Evolutionary conservation across 495 filamentous ascomycete genomes (phyloP).

Genomic region (Usnea hakonensis): DNA sequence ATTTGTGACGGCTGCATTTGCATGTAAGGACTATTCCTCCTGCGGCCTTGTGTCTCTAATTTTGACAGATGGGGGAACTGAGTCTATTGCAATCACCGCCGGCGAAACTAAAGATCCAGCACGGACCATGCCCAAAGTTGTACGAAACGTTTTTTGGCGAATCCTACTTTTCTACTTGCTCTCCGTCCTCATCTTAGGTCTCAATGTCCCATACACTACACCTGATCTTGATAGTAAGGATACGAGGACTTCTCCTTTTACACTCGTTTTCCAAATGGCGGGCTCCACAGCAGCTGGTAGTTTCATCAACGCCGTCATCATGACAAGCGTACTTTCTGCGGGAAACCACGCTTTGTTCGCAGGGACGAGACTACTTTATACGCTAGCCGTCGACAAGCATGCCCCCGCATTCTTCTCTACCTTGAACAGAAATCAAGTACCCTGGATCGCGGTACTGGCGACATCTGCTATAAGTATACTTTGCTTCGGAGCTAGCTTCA

Average conservation of each 20-base stretch:
- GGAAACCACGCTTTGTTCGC: constrained; percentile 50
- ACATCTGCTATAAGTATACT: constrained; percentile 49
- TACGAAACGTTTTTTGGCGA: constrained; percentile 48
- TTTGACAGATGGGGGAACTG: constrained; percentile 42
- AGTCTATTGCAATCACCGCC: constrained; percentile 50
- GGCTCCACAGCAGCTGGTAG: constrained; percentile 43
- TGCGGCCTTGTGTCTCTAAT: constrained; percentile 10
- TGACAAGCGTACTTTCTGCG: constrained; percentile 47
- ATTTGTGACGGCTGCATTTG: constrained; percentile 47
- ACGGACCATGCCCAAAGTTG: constrained; percentile 41
- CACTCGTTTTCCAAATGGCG: constrained; percentile 44
- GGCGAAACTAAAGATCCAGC: constrained; percentile 46
- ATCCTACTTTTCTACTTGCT: constrained; percentile 47
- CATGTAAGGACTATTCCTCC: constrained; percentile 29
- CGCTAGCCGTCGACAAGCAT: constrained; percentile 40
- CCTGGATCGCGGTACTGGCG: constrained; percentile 51
- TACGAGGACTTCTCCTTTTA: constrained; percentile 44
- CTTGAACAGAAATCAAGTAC: constrained; percentile 49
- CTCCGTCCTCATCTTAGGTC: constrained; percentile 42
- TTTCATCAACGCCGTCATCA: constrained; percentile 51
- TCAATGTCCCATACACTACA: constrained; percentile 49
- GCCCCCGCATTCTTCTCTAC: constrained; percentile 41
- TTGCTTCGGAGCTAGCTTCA: constrained; percentile 54
- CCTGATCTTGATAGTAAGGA: constrained; percentile 35
- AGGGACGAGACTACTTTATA: constrained; percentile 44